Conservation (phyloP, 2,329 filamentous ascomycete genomes). For the Ustulina deusta region DNA sequence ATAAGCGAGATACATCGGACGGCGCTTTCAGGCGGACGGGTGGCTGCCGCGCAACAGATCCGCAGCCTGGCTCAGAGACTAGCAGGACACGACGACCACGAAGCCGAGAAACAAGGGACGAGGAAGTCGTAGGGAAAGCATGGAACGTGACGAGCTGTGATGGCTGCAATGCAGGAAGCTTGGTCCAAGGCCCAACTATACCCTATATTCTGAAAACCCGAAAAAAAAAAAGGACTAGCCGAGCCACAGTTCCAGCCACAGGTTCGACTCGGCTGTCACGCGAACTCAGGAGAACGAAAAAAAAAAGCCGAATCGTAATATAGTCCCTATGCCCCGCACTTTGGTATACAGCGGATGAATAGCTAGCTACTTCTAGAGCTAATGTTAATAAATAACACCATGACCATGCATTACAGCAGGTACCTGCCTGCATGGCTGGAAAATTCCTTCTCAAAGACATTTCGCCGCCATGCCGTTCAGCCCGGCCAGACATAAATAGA, state of each 20-base stretch:
- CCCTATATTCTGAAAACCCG: too few relatives aligned
- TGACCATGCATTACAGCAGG: not conserved
- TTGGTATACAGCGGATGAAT: not conserved
- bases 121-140: not conserved
- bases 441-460: too few relatives aligned
- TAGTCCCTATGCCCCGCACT: too few relatives aligned
- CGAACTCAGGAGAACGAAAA: too few relatives aligned
- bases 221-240: not conserved
- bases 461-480: too few relatives aligned
- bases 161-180: too few relatives aligned
- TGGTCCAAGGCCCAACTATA: too few relatives aligned
- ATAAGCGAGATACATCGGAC: slow-evolving; percentile 36
- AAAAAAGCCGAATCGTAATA: too few relatives aligned
- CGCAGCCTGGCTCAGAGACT: slow-evolving; percentile 31
- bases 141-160: not conserved
- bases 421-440: too few relatives aligned
- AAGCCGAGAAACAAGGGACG: slow-evolving; percentile 11
- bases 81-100: slow-evolving; percentile 25
- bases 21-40: slow-evolving; percentile 22
- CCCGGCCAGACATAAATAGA: too few relatives aligned
- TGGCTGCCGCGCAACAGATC: slow-evolving; percentile 36
- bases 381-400: slow-evolving; percentile 25
- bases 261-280: too few relatives aligned
- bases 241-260: too few relatives aligned
- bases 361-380: slow-evolving; percentile 13